A percentile compares a stretch with the other conserved stretches of the same genome.
These are phyloP conservation scores for Agrocybe praecox DNA, from an alignment of 768 basidiomycete genomes.

Conservation along the genomic window DNA sequence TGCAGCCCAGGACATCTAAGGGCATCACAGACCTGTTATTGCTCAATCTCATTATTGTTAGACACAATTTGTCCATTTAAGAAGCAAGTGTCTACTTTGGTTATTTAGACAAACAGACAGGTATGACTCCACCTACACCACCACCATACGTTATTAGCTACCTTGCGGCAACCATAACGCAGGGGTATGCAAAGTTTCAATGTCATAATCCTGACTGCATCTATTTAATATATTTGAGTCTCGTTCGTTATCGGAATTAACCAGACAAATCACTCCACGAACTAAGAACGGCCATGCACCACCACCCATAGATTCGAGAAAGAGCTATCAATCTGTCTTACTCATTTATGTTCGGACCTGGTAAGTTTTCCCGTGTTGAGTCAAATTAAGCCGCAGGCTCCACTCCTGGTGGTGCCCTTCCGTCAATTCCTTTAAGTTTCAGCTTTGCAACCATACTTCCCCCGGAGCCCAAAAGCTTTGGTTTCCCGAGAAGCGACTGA, in stretches of 20 bases:
- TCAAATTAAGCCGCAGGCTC: conserved; percentile 87
- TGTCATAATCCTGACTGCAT: conserved; percentile 72
- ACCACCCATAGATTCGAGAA: conserved; percentile 86
- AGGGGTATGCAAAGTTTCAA: no score
- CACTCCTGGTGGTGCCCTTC: conserved; percentile 78
- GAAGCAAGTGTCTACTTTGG: no score
- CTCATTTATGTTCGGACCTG: conserved; percentile 78
- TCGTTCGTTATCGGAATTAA: conserved; percentile 96
- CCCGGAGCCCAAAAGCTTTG: conserved; percentile 84
- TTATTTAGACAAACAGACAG: no score
- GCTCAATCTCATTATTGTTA: conserved; percentile 85
- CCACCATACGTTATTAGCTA: no score
- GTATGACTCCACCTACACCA: no score
- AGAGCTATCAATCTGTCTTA: conserved; percentile 85
- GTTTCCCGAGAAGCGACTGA: conserved; percentile 85
- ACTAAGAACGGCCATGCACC: conserved; percentile 91
- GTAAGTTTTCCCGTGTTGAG: conserved; percentile 83
- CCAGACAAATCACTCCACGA: conserved; percentile 95
- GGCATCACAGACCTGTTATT: conserved; percentile 92
- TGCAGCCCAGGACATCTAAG: conserved; percentile 91
- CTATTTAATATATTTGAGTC: conserved; percentile 95
- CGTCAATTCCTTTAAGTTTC: conserved; percentile 86
- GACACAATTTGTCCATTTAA: conserved; percentile 84
- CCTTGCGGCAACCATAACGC: no score
- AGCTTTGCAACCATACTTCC: conserved; percentile 53